A percentile compares a stretch with the other conserved stretches of the same genome.
Conservation (phyloP, 2,329 filamentous ascomycete species). For the Thermochaetoides dissita region DNA sequence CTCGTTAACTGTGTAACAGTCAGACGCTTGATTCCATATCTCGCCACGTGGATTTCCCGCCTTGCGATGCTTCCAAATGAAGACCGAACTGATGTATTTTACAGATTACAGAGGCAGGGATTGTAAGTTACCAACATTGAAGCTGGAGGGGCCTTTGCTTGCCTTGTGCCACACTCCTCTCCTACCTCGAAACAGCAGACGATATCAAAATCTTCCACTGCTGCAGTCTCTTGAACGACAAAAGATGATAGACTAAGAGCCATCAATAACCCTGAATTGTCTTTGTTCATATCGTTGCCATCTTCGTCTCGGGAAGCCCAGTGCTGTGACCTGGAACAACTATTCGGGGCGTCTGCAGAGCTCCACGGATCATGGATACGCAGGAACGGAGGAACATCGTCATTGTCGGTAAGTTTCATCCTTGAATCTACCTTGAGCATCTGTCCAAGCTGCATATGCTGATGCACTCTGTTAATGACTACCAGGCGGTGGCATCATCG, state of each 20-base stretch:
- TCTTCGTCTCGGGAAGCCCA: background rate
- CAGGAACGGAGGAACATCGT: constrained; percentile 29
- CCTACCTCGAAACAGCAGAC: no score
- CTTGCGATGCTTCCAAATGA: background rate
- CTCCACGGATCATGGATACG: constrained; percentile 12
- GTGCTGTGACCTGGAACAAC: no score
- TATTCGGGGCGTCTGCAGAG: background rate
- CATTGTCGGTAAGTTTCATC: constrained; percentile 27
- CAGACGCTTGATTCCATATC: background rate
- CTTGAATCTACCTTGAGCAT: background rate
- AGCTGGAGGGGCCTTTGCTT: no score
- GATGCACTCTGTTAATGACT: constrained; percentile 1
- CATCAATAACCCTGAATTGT: no score
- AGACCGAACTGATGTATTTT: no score
- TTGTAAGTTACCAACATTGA: no score
- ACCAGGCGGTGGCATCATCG: constrained; percentile 80
- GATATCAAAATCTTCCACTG: no score
- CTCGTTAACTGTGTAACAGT: background rate
- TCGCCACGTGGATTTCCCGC: constrained; percentile 6
- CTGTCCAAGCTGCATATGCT: background rate
- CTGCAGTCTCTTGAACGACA: no score
- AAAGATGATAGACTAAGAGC: no score
- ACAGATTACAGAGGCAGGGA: no score
- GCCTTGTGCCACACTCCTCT: no score
- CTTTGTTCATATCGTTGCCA: background rate